phyloP scores from a whole-genome alignment of 106 monocot species.

The Platanthera guangdongensis region DNA sequence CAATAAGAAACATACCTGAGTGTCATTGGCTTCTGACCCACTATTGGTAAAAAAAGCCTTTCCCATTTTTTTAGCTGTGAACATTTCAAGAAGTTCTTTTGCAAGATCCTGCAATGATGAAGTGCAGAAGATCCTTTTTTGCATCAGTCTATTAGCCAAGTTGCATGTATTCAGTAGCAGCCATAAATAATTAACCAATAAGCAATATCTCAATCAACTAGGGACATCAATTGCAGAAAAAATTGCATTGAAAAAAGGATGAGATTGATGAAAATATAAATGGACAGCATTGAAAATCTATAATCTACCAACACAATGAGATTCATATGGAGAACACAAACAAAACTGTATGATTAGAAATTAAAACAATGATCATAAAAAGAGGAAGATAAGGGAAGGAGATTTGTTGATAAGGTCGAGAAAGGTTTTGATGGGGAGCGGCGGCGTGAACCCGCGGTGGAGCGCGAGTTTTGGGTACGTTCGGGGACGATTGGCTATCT shows the following conservation, averaged over 20 bases:
- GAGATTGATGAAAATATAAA: not conserved
- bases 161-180: not conserved
- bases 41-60: conserved; percentile 99
- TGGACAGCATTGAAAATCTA: not conserved
- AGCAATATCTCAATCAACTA: not conserved
- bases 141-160: not conserved
- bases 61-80: conserved; percentile 90
- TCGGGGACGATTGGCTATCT: no score
- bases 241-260: conserved; percentile 1
- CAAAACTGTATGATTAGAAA: not conserved
- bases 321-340: conserved; percentile 1
- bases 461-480: no score
- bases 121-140: not conserved
- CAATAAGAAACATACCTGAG: conserved; percentile 54
- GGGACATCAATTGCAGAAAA: not conserved
- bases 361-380: not conserved
- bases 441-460: no score
- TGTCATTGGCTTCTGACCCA: conserved; percentile 98
- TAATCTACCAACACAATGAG: not conserved
- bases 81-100: conserved; percentile 68
- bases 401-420: not conserved
- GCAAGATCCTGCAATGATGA: conserved; percentile 75
- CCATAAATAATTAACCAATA: not conserved
- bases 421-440: not conserved
- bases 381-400: not conserved